Percentiles rank a stretch among this genome's conserved stretches.
These are phyloP conservation scores for Helicocarpus griseus DNA, from an alignment of 2,329 filamentous ascomycete genomes.

Conservation along the genomic window DNA sequence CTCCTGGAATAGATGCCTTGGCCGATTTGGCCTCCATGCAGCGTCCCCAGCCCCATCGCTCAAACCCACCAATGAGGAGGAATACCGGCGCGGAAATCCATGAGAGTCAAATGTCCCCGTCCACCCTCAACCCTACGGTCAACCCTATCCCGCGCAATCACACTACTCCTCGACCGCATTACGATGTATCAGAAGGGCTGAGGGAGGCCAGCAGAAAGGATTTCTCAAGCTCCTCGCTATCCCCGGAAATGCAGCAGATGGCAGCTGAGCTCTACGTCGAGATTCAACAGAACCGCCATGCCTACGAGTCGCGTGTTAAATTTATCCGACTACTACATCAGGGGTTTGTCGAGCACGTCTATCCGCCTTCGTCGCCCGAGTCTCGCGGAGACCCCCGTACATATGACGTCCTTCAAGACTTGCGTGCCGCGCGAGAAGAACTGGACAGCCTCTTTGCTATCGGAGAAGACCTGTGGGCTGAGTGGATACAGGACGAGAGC, in stretches of 20 bases:
- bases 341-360: conserved; percentile 39
- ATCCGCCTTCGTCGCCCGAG: conserved; percentile 35
- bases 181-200: conserved; percentile 35
- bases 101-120: conserved; percentile 34
- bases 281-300: conserved; percentile 37
- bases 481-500: conserved; percentile 55
- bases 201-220: conserved; percentile 30
- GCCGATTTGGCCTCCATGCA: conserved; percentile 40
- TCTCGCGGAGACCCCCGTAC: conserved; percentile 35
- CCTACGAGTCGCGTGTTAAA: conserved; percentile 37
- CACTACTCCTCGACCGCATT: conserved; percentile 33
- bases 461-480: conserved; percentile 53
- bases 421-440: conserved; percentile 42
- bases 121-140: conserved; percentile 30
- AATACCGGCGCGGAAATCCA: conserved; percentile 29
- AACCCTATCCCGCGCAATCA: conserved; percentile 28
- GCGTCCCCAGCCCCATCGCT: conserved; percentile 34
- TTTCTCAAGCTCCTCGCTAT: conserved; percentile 33
- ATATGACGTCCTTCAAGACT: conserved; percentile 39
- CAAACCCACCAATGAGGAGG: conserved; percentile 29
- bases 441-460: conserved; percentile 55
- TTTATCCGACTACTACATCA: conserved; percentile 39
- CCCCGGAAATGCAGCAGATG: conserved; percentile 29
- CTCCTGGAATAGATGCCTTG: conserved; percentile 40
- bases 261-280: conserved; percentile 33